Conservation (phyloP, 2,329 filamentous ascomycete species). For the Zymoseptoria tritici region DNA sequence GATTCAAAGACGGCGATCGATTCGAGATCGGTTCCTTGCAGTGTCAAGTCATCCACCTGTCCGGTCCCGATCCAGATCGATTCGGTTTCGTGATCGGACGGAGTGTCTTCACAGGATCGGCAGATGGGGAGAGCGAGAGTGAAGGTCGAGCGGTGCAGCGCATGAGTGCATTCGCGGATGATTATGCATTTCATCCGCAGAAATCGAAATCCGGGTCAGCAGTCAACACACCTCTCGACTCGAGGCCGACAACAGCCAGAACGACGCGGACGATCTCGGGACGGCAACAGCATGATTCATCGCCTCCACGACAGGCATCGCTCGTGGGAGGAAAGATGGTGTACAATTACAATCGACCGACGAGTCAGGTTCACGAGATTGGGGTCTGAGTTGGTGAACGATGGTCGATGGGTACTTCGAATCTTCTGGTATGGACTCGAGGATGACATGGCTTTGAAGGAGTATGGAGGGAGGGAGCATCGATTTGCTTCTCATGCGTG, state of each 20-base stretch:
- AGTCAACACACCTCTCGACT: background rate
- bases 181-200: background rate
- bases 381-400: background rate
- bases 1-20: conserved; percentile 46
- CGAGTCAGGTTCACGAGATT: background rate
- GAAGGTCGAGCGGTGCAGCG: background rate
- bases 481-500: too few relatives aligned
- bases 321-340: background rate
- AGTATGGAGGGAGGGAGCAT: background rate
- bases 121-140: background rate
- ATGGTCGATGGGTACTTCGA: background rate
- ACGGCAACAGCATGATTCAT: background rate
- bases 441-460: background rate
- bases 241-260: background rate
- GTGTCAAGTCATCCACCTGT: conserved; percentile 47
- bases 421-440: too few relatives aligned
- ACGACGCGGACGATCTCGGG: background rate
- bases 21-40: conserved; percentile 46
- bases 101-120: conserved; percentile 31
- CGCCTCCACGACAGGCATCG: background rate
- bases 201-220: background rate
- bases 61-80: conserved; percentile 50
- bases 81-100: conserved; percentile 50
- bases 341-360: background rate
- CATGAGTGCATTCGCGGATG: background rate